Evolutionary conservation across 116 monocot genomes (phyloP), one percentile per base, ranked within the genome.

Genomic region (Posidonia oceanica): DNA sequence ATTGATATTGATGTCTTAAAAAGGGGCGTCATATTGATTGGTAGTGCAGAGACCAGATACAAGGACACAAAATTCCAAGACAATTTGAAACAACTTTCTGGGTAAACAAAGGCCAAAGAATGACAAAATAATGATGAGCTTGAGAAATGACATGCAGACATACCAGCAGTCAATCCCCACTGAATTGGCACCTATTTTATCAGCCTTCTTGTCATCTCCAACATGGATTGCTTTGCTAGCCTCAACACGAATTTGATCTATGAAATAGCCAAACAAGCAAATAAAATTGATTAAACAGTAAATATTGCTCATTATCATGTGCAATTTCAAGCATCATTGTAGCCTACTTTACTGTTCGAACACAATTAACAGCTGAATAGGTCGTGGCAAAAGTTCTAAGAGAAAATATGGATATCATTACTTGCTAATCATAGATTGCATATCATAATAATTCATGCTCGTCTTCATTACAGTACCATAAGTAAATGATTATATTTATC

Each of bases 141-240:
- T 17, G 22, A 69, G 21, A 20, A 4, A 53, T 37, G 23, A 63
- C 37, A 52, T 29, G 38, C 12, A 61, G 7, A 41, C 68, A 71
- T 63, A 97, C 97, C 91, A 92, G 65, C 97, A 97, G 66, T 89
- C 77, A 36, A 97, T 85, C 72, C 97, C 97, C 59, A 87, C 20
- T 7, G 82, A 80, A 71, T 79, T 85, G n/a, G 97, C 92, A 76
- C 97, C 97, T 3, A 52, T 63, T 80, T 82, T 92, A 71, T 97
- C 97, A 61, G 87, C 89, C 73, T 78, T 81, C 61, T 84, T 77
- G 73, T 89, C 92, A 79, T 97, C 97, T 79, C 97, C 97, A 29
- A 97, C 80, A 77, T 97, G 92, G 64, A 97, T 75, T 53, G 81
- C 89, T 82, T 75, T 89, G 54, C 58, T 54, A 52, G 89, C 87